phyloP scores from a whole-genome alignment of 495 filamentous ascomycete genomes.

The Xylaria bambusicola region DNA sequence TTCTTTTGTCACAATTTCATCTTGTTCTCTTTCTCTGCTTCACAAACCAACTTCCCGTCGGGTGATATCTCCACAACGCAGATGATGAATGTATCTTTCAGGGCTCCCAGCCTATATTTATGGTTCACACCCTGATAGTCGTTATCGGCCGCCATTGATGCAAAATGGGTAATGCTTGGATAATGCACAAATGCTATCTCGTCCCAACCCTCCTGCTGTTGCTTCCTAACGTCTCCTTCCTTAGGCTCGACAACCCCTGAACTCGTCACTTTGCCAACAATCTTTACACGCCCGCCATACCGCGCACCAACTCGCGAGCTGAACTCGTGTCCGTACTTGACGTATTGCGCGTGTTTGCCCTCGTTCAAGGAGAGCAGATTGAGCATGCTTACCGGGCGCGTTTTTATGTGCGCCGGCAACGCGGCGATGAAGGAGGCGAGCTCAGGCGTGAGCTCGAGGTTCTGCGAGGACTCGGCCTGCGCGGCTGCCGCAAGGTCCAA shows the following conservation, averaged over 20 bases:
- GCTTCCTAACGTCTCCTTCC: too few species aligned
- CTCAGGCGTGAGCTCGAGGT: constrained; percentile 56
- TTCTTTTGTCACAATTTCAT: neutral
- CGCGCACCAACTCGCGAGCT: constrained; percentile 50
- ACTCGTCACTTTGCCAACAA: constrained; percentile 60
- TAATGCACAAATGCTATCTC: constrained; percentile 67
- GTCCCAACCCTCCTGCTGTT: constrained; percentile 28
- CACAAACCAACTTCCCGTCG: constrained; percentile 19
- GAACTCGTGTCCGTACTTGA: constrained; percentile 61
- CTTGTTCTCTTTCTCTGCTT: neutral
- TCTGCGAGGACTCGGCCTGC: constrained; percentile 46
- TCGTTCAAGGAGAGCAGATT: constrained; percentile 65
- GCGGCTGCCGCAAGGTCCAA: constrained; percentile 44
- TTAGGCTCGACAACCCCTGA: constrained; percentile 30
- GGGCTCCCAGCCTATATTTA: constrained; percentile 53
- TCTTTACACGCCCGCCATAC: constrained; percentile 61
- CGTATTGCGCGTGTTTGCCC: constrained; percentile 55
- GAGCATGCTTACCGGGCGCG: constrained; percentile 64
- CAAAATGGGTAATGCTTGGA: constrained; percentile 63
- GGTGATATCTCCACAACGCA: constrained; percentile 57
- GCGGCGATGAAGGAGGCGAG: constrained; percentile 52
- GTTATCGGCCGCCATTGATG: constrained; percentile 61
- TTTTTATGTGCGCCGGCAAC: constrained; percentile 25
- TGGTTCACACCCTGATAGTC: constrained; percentile 68
- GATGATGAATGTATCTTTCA: constrained; percentile 65